Base-by-base conservation (phyloP, 169 alveolate genomes). In the Eimeria brunetti region DNA sequence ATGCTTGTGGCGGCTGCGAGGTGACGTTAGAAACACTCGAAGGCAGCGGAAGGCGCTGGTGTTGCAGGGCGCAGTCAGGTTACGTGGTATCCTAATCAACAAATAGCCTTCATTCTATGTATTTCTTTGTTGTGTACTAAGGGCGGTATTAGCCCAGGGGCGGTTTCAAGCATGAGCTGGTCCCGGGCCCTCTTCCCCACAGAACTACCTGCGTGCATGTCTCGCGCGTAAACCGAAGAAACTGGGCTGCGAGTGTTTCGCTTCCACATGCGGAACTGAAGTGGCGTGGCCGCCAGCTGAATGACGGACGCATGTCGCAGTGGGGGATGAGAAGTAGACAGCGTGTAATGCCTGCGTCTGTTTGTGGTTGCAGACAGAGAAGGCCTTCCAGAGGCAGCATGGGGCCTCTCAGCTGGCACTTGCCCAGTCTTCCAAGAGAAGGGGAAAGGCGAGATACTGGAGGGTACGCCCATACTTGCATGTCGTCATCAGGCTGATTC, bases 351-450 rank as follows among this genome's bases (percentile, higher is more conserved):
- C 22, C 14, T n/a, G 64, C 49, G 71, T 33, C 8, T 30, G 56
- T 84, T 27, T 80, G 69, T 80, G 56, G 51, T 16, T 16, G 91
- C 97, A 97, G 97, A 89, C 90, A 92, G 98, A 97, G 96, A 91
- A 93, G 91, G 97, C 98, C 49, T 97, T 96, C 96, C 98, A 97
- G 97, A 95, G 97, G 96, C 98, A 97, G 97, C 97, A 94, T 33
- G 98, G 97, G 56, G 96, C 96, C 83, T 97, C 96, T 96, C 89
- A 95, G n/a, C 96, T 96, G 73, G 91, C 96, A 88, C 96, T 96
- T 53, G 88, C 91, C 44, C 95, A 95, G 75, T 24, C 95, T 56
- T 84, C 90, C 88, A 96, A 96, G 94, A 51, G 94, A 89, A 95
- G 94, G 95, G 94, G 89, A 75, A 88, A 85, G 69, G 96, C 91